These are phyloP conservation scores for Casaregolazyma lundiana DNA, from an alignment of 1,139 yeast genomes.

Conservation along the genomic window DNA sequence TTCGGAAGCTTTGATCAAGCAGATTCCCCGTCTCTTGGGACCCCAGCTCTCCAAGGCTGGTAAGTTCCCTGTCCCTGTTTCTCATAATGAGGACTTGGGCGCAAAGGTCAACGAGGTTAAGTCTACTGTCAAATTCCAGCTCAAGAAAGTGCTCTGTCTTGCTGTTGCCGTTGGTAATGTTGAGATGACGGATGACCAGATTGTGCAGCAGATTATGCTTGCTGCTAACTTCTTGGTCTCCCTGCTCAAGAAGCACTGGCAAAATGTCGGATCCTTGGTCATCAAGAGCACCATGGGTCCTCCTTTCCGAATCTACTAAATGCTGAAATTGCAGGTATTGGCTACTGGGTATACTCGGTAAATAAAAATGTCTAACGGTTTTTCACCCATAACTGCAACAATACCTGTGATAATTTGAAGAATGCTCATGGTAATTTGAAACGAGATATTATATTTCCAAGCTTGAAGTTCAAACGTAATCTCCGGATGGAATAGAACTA, in stretches of 20 bases:
- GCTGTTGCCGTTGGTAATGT: constrained; percentile 98
- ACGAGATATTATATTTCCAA: too few species aligned
- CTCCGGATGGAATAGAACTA: too few species aligned
- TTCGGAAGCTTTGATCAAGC: constrained; percentile 98
- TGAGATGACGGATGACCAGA: constrained; percentile 94
- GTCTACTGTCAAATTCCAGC: constrained; percentile 99
- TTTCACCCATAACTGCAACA: too few species aligned
- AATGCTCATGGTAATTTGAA: too few species aligned
- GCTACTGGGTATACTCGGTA: too few species aligned
- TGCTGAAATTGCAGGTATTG: too few species aligned
- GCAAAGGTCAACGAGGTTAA: constrained; percentile 94
- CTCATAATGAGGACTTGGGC: constrained; percentile 98
- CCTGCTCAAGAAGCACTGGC: constrained; percentile 99
- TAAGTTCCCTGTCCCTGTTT: constrained; percentile 99
- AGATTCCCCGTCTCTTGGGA: constrained; percentile 99
- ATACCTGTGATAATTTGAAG: too few species aligned
- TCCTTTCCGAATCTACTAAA: constrained; percentile 97
- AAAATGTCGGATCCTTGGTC: constrained; percentile 99
- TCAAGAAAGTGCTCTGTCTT: constrained; percentile 85
- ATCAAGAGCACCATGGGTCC: constrained; percentile 99
- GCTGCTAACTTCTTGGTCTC: constrained; percentile 99
- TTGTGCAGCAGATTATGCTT: constrained; percentile 98
- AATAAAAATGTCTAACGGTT: too few species aligned
- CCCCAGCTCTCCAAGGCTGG: constrained; percentile 99
- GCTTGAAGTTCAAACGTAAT: too few species aligned